Percentiles rank a stretch among this genome's conserved stretches.
These are phyloP conservation scores for Clitopilus passeckerianus DNA, from an alignment of 768 basidiomycete genomes.

Conservation along the genomic window DNA sequence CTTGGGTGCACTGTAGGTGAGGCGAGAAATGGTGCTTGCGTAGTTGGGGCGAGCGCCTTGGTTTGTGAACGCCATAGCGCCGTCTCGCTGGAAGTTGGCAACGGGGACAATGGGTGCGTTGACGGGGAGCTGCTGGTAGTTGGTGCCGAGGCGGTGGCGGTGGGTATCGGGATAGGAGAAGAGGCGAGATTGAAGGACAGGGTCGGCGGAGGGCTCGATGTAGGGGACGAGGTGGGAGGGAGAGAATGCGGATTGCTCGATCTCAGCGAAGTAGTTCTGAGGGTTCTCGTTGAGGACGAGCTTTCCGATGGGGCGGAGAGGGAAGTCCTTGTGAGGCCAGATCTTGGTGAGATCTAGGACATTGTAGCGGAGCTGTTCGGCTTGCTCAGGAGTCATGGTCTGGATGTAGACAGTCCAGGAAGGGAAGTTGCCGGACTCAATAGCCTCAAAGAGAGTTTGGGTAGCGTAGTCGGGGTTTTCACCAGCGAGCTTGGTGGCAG, in stretches of 20 bases:
- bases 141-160: conserved; percentile 75
- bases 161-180: conserved; percentile 94
- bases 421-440: conserved; percentile 77
- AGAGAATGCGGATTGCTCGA: conserved; percentile 89
- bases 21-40: conserved; percentile 69
- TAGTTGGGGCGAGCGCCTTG: conserved; percentile 89
- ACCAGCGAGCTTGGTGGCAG: conserved; percentile 62
- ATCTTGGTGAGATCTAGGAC: conserved; percentile 89
- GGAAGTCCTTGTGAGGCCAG: conserved; percentile 85
- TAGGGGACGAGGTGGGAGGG: conserved; percentile 87
- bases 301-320: conserved; percentile 85
- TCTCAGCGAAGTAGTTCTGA: conserved; percentile 90
- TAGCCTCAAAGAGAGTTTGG: conserved; percentile 72
- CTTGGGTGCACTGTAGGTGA: conserved; percentile 52
- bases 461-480: conserved; percentile 85
- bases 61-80: conserved; percentile 59
- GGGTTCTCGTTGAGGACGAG: conserved; percentile 75
- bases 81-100: conserved; percentile 93
- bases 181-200: conserved; percentile 88
- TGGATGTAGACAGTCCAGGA: conserved; percentile 90
- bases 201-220: conserved; percentile 87
- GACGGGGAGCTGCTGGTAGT: conserved; percentile 85
- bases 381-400: conserved; percentile 91
- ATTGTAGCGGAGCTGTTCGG: conserved; percentile 87
- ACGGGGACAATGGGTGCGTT: conserved; percentile 73